A percentile compares a stretch with the other conserved stretches of the same genome.
phyloP scores from a whole-genome alignment of 202 grass and related monocot genomes.

The Hordeum pubiflorum region DNA sequence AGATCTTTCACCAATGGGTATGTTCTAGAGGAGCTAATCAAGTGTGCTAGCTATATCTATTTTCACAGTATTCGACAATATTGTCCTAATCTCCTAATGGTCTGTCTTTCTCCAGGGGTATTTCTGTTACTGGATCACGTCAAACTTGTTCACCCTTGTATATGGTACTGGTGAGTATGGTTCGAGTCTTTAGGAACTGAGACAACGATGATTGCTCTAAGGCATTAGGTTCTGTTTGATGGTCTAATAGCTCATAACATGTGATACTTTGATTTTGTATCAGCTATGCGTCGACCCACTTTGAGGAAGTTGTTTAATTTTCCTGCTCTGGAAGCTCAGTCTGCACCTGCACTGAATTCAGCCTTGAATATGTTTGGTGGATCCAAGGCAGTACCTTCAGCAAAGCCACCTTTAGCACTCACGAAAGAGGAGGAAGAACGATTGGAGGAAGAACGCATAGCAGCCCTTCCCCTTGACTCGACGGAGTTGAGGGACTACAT shows the following conservation, averaged over 20 bases:
- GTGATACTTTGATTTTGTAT: background rate
- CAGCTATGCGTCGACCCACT: slow-evolving; percentile 34
- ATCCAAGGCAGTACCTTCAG: slow-evolving; percentile 37
- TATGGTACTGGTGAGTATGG: slow-evolving; percentile 56
- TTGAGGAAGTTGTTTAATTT: slow-evolving; percentile 49
- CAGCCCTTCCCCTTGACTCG: background rate
- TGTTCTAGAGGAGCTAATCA: background rate
- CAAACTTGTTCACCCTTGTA: slow-evolving; percentile 49
- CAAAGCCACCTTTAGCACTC: slow-evolving; percentile 18
- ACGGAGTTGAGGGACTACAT: too few relatives aligned
- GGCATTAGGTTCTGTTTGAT: slow-evolving; percentile 15
- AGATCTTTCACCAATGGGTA: background rate
- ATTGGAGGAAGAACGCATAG: background rate
- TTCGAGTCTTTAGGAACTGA: background rate
- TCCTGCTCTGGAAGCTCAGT: slow-evolving; percentile 20
- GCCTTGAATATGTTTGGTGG: slow-evolving; percentile 42
- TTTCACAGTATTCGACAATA: slow-evolving; percentile 3
- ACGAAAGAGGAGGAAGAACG: background rate
- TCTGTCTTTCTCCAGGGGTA: slow-evolving; percentile 35
- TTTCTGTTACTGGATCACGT: slow-evolving; percentile 69
- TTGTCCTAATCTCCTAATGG: slow-evolving; percentile 1
- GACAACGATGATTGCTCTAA: background rate
- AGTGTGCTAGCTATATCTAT: background rate
- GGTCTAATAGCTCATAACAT: background rate
- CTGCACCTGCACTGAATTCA: slow-evolving; percentile 11